These are phyloP conservation scores for Citrullus mucosospermus DNA, from an alignment of 306 rosid genomes.

Conservation along the genomic window DNA sequence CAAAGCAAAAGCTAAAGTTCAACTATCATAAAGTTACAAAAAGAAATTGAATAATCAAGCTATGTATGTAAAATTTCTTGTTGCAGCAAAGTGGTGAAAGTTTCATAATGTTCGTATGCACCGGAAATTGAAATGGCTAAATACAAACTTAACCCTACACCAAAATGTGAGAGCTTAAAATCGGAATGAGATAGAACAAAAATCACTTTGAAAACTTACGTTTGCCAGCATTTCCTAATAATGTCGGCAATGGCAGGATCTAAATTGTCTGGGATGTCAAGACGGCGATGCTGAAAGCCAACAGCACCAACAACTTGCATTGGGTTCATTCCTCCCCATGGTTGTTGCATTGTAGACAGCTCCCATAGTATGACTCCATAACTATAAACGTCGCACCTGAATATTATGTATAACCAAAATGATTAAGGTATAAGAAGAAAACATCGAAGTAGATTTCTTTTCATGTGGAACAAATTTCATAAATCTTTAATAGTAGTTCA, in stretches of 20 bases:
- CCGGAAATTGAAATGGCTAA: background rate
- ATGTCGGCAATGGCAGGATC: slow-evolving; percentile 75
- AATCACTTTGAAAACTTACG: slow-evolving; percentile 38
- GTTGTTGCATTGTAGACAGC: slow-evolving; percentile 81
- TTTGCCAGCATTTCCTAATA: slow-evolving; percentile 80
- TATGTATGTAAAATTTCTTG: background rate
- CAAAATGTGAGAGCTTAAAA: background rate
- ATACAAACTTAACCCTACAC: background rate
- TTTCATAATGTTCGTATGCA: background rate
- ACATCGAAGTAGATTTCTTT: background rate
- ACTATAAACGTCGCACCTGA: slow-evolving; percentile 91
- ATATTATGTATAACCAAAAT: background rate
- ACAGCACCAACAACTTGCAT: slow-evolving; percentile 99
- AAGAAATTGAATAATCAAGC: background rate
- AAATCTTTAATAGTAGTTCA: background rate
- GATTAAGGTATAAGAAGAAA: background rate
- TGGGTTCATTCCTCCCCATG: slow-evolving; percentile 99
- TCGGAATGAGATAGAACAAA: background rate
- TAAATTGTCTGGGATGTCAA: slow-evolving; percentile 74
- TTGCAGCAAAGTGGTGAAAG: background rate
- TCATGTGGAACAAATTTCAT: background rate
- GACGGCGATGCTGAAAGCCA: slow-evolving; percentile 99
- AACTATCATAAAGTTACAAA: background rate
- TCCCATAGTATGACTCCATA: slow-evolving; percentile 97
- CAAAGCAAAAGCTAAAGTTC: background rate